Evolutionary conservation across 106 monocot species (phyloP).

Genomic region (Posidonia australis): DNA sequence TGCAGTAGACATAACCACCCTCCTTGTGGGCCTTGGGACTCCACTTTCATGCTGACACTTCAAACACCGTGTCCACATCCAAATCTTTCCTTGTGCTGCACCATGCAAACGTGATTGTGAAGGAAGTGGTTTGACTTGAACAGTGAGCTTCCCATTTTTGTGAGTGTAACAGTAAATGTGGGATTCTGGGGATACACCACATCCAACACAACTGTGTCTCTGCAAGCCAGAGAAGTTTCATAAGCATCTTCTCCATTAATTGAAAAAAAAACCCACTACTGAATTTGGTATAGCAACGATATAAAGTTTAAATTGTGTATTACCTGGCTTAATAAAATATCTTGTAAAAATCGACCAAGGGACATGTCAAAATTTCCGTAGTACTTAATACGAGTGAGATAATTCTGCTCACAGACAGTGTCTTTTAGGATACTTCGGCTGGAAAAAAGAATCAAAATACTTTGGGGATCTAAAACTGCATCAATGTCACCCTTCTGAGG

Average conservation of each 20-base stretch:
- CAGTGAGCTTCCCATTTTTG: slow-evolving; percentile 72
- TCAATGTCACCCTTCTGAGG: slow-evolving; percentile 24
- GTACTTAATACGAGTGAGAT: slow-evolving; percentile 81
- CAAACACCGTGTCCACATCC: slow-evolving; percentile 97
- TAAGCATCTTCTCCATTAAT: not conserved
- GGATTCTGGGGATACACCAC: slow-evolving; percentile 54
- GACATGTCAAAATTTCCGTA: slow-evolving; percentile 79
- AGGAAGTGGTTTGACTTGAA: slow-evolving; percentile 42
- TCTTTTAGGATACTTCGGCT: slow-evolving; percentile 47
- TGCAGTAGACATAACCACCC: slow-evolving; percentile 68
- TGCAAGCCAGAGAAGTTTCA: slow-evolving; percentile 21
- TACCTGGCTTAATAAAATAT: slow-evolving; percentile 77
- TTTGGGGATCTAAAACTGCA: slow-evolving; percentile 47
- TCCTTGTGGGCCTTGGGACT: slow-evolving; percentile 25
- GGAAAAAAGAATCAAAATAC: slow-evolving; percentile 65
- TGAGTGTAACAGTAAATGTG: slow-evolving; percentile 83
- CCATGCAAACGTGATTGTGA: slow-evolving; percentile 23
- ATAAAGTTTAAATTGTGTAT: not conserved
- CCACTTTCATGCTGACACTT: slow-evolving; percentile 58
- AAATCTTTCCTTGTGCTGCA: slow-evolving; percentile 73
- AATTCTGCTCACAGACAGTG: slow-evolving; percentile 57
- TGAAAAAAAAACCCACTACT: not conserved
- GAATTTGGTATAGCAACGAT: not conserved
- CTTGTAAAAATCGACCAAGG: slow-evolving; percentile 69
- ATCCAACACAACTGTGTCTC: slow-evolving; percentile 60